Base-by-base conservation (phyloP, 441 rosid genomes). In the Arabidopsis hybrid region DNA sequence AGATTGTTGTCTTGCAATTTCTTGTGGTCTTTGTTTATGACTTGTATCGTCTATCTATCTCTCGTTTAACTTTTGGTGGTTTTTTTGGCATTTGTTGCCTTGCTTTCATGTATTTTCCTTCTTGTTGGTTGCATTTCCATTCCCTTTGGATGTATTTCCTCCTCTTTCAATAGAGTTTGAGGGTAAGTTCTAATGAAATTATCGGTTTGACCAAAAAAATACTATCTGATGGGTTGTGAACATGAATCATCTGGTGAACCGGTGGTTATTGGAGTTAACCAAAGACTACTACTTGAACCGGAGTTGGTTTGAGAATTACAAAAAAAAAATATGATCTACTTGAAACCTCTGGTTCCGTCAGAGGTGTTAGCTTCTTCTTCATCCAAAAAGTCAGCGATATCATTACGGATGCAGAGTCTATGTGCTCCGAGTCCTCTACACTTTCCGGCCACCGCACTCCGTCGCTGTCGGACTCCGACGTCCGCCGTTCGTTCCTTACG, bases 391-490 rank as follows among this genome's bases (percentile, higher is more conserved):
- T 49, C 67, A 35, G 17, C 60, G 32, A 56, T 2, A 57, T 7
- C 52, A 40, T 52, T 49, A 18, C 72, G n/a, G 58, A 77, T 77
- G 80, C 80, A 65, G 62, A 50, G 68, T 65, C 76, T 77, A 4
- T 42, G 50, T 59, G 10, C 17, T 63, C 75, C 76, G n/a, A n/a
- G n/a, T 45, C 61, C 75, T 70, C 49, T 63, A 5, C 62, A 70
- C 47, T 64, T 70, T 3, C 80, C 80, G 71, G 67, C 79, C 60
- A 76, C 72, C 67, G 32, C 55, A 13, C 21, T 57, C 35, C 67
- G 67, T 70, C 62, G 47, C 18, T 42, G 18, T 63, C 34, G 46
- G 38, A 17, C 0, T 64, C 36, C 5, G 2, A 46, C 21, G 0
- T 17, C 21, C 39, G 3, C 32, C 12, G 32, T 5, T 57, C 39